These are phyloP conservation scores for Teunomyces funiuensis DNA, from an alignment of 805 yeast species.

Conservation along the genomic window DNA sequence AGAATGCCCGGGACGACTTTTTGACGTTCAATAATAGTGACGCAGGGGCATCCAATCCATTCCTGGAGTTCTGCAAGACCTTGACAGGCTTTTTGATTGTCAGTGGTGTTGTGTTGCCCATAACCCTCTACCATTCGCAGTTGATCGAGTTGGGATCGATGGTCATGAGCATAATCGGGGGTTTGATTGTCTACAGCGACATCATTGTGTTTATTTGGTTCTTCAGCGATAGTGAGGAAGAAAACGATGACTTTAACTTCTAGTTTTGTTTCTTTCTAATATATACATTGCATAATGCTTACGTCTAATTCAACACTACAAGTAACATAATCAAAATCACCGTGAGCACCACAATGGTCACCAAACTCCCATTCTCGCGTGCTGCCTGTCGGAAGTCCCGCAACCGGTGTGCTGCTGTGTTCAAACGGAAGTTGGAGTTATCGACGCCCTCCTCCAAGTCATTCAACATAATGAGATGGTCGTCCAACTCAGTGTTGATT, in stretches of 20 bases:
- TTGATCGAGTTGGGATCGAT: conserved; percentile 39
- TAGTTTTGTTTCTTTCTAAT: conserved; percentile 12
- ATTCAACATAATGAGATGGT: conserved; percentile 39
- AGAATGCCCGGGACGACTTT: conserved; percentile 41
- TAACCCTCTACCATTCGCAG: conserved; percentile 38
- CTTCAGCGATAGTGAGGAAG: conserved; percentile 45
- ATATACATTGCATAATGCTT: neutral
- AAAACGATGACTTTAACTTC: conserved; percentile 45
- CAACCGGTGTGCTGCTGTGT: conserved; percentile 30
- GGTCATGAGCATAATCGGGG: conserved; percentile 46
- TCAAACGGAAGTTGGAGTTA: conserved; percentile 28
- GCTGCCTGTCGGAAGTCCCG: conserved; percentile 32
- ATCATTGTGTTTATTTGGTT: conserved; percentile 47
- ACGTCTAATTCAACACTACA: conserved; percentile 38
- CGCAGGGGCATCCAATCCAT: conserved; percentile 34
- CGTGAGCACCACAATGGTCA: conserved; percentile 41
- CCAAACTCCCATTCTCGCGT: conserved; percentile 43
- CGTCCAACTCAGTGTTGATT: conserved; percentile 41
- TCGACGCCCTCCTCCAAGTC: conserved; percentile 46
- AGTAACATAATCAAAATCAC: conserved; percentile 39
- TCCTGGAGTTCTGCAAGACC: conserved; percentile 40
- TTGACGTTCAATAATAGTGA: conserved; percentile 44
- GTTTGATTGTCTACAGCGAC: conserved; percentile 44
- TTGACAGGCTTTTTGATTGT: conserved; percentile 41
- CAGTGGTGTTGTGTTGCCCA: conserved; percentile 46